phyloP scores from a whole-genome alignment of 495 filamentous ascomycete species.

The Hypomontagnella submonticulosa region DNA sequence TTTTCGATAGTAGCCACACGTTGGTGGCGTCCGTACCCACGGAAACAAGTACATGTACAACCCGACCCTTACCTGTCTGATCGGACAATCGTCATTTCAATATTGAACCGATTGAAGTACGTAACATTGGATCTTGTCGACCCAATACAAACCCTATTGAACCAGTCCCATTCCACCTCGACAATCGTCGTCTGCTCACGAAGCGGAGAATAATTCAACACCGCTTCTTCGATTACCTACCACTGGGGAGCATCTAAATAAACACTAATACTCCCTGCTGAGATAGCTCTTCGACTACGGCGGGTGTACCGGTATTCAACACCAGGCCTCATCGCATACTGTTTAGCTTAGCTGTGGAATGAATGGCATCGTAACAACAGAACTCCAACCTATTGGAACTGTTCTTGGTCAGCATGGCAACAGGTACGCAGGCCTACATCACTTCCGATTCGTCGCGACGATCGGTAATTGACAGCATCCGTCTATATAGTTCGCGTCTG shows the following conservation, averaged over 20 bases:
- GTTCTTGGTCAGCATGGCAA: slow-evolving; percentile 42
- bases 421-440: slow-evolving; percentile 33
- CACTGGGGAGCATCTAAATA: slow-evolving; percentile 1
- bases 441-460: slow-evolving; percentile 1
- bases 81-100: slow-evolving; percentile 32
- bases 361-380: slow-evolving; percentile 38
- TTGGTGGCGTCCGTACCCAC: neutral
- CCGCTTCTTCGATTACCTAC: slow-evolving; percentile 12
- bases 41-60: slow-evolving; percentile 10
- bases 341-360: slow-evolving; percentile 4
- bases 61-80: neutral
- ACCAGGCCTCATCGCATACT: neutral
- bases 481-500: slow-evolving; percentile 80
- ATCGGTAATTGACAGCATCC: slow-evolving; percentile 24
- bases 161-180: slow-evolving; percentile 8
- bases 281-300: neutral
- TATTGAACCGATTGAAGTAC: slow-evolving; percentile 6
- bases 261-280: neutral
- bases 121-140: slow-evolving; percentile 26
- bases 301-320: neutral
- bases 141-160: slow-evolving; percentile 6
- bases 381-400: slow-evolving; percentile 17
- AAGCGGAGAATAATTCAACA: slow-evolving; percentile 30
- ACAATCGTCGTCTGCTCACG: neutral
- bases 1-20: no score